phyloP scores from a whole-genome alignment of 441 rosid species.

The Pelargonium exstipulatum region DNA sequence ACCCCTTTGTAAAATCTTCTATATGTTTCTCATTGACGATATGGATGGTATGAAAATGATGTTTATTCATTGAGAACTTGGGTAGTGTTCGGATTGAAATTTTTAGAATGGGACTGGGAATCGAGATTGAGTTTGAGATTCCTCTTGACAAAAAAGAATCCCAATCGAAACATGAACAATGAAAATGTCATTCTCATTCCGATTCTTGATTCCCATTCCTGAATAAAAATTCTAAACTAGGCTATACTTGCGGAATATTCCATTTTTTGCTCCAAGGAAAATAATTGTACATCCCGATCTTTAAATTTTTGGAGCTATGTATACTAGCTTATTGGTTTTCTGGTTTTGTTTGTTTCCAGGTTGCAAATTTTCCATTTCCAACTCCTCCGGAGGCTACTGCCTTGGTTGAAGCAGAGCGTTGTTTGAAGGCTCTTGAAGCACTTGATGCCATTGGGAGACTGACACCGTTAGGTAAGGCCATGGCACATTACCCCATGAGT shows the following conservation, averaged over 20 bases:
- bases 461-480: conserved; percentile 74
- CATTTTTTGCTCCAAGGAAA: too few species aligned
- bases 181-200: too few species aligned
- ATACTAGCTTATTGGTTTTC: too few species aligned
- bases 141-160: too few species aligned
- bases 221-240: too few species aligned
- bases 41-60: conserved; percentile 1
- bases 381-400: conserved; percentile 64
- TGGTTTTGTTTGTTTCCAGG: conserved; percentile 31
- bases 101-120: too few species aligned
- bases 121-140: too few species aligned
- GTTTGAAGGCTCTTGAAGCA: conserved; percentile 71
- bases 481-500: conserved; percentile 82
- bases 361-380: conserved; percentile 80
- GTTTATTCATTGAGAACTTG: not conserved
- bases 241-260: too few species aligned
- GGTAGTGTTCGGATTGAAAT: not conserved
- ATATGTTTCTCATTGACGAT: conserved; percentile 5
- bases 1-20: not conserved
- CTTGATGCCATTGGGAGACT: conserved; percentile 51
- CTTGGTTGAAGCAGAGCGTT: conserved; percentile 57
- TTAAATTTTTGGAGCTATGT: not conserved
- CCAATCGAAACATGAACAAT: too few species aligned
- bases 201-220: too few species aligned
- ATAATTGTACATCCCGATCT: not conserved